Percentiles rank a stretch among this genome's conserved stretches.
phyloP scores from a whole-genome alignment of 352 stramenopile genomes.

The Pythium dissimile region DNA sequence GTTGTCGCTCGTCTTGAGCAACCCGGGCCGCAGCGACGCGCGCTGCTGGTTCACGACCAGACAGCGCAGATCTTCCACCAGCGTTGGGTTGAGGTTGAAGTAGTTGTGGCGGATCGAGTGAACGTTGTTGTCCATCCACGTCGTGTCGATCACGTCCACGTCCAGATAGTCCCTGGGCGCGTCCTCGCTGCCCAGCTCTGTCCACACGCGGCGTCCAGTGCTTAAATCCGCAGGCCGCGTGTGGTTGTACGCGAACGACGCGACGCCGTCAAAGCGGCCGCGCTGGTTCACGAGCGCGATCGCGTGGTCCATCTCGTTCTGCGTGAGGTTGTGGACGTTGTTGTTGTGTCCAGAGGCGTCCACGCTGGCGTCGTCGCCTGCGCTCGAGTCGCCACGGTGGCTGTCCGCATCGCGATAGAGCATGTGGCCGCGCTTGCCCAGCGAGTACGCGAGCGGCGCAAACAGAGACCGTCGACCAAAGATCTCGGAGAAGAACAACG shows the following conservation, averaged over 20 bases:
- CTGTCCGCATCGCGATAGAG: slow-evolving; percentile 17
- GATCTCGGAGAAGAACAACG: slow-evolving; percentile 43
- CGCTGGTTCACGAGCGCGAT: slow-evolving; percentile 54
- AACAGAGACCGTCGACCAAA: slow-evolving; percentile 19
- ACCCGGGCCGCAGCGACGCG: slow-evolving; percentile 39
- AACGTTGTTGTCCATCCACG: slow-evolving; percentile 73
- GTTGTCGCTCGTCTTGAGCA: slow-evolving; percentile 59
- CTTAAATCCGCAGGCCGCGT: too few species aligned
- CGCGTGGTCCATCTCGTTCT: slow-evolving; percentile 47
- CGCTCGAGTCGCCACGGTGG: background rate
- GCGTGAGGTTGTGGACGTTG: slow-evolving; percentile 5
- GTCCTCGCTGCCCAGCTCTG: background rate
- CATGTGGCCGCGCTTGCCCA: slow-evolving; percentile 23
- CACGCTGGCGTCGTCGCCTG: background rate
- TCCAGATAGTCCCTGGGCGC: slow-evolving; percentile 36
- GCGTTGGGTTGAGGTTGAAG: slow-evolving; percentile 67
- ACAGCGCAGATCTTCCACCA: slow-evolving; percentile 64
- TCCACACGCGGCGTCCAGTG: too few species aligned
- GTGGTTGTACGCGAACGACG: slow-evolving; percentile 36
- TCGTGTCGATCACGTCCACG: slow-evolving; percentile 79
- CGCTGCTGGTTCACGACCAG: slow-evolving; percentile 60
- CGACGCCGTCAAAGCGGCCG: slow-evolving; percentile 47
- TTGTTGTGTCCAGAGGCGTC: background rate
- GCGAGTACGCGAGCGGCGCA: slow-evolving; percentile 25
- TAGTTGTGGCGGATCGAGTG: slow-evolving; percentile 65